Evolutionary conservation across 108 stramenopile genomes (phyloP).

Genomic region (Skeletonema tropicum): DNA sequence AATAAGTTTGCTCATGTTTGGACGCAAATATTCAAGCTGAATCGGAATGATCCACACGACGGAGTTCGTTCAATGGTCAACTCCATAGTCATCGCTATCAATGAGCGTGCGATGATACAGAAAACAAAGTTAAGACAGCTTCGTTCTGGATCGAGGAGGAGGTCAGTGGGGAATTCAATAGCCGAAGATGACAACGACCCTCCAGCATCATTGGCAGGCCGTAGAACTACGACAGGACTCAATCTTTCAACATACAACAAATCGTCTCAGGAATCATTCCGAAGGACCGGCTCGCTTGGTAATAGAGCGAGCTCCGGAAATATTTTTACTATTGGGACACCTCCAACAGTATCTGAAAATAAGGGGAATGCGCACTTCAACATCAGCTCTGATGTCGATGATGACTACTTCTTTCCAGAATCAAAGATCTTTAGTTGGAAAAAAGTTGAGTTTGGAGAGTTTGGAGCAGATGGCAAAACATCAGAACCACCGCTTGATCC

Average conservation of each 20-base stretch:
- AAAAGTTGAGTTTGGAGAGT: constrained; percentile 58
- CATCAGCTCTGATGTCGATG: constrained; percentile 9
- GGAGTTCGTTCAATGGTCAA: constrained; percentile 3
- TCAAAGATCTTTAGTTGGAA: constrained; percentile 83
- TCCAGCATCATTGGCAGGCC: constrained; percentile 6
- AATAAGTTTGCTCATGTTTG: constrained; percentile 74
- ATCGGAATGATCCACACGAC: constrained; percentile 82
- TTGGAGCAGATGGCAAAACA: constrained; percentile 19
- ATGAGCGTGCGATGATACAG: constrained; percentile 66
- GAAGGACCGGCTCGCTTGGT: constrained; percentile 21
- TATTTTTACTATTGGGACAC: constrained; percentile 27
- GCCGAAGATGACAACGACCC: constrained; percentile 3
- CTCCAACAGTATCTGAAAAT: neutral
- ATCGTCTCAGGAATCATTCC: neutral
- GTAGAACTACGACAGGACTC: constrained; percentile 24
- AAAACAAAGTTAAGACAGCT: constrained; percentile 40
- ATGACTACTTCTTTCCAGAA: constrained; percentile 55
- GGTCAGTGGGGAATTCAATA: constrained; percentile 11
- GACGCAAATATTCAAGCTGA: constrained; percentile 63
- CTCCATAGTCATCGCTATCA: constrained; percentile 71
- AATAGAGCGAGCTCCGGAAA: constrained; percentile 3
- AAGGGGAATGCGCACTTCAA: neutral
- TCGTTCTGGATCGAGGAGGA: constrained; percentile 18
- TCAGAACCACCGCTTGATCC: constrained; percentile 57
- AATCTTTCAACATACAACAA: constrained; percentile 21